Percentiles rank a stretch among this genome's conserved stretches.
Conservation (phyloP, 2,329 filamentous ascomycete species). For the Periconia sp. region DNA sequence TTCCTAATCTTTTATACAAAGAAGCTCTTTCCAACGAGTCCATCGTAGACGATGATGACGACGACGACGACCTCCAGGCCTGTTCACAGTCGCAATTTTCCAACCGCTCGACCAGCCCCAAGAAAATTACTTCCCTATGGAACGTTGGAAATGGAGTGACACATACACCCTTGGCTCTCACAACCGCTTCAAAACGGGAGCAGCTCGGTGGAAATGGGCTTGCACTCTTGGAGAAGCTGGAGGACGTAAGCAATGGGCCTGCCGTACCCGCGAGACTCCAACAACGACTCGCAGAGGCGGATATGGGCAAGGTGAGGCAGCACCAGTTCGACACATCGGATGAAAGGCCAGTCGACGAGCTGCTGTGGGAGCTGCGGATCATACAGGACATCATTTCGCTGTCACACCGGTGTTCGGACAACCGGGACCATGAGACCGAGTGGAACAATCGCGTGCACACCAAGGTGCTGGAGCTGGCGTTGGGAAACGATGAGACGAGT, state of each 20-base stretch:
- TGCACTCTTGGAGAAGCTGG: constrained; percentile 16
- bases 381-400: constrained; percentile 10
- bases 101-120: constrained; percentile 15
- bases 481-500: constrained; percentile 10
- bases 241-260: constrained; percentile 14
- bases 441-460: constrained; percentile 10
- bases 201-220: constrained; percentile 11
- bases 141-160: constrained; percentile 14
- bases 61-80: constrained; percentile 10
- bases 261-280: constrained; percentile 11
- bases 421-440: constrained; percentile 7
- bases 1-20: constrained; percentile 14
- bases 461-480: constrained; percentile 11
- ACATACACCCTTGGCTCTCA: constrained; percentile 16
- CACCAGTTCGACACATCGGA: constrained; percentile 13
- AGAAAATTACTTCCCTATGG: constrained; percentile 18
- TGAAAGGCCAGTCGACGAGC: constrained; percentile 13
- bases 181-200: constrained; percentile 8
- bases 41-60: constrained; percentile 8
- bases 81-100: constrained; percentile 14
- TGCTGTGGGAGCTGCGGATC: constrained; percentile 12
- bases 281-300: constrained; percentile 11
- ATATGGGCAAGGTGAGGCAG: constrained; percentile 10
- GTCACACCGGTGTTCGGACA: constrained; percentile 10
- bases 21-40: constrained; percentile 8